phyloP scores from a whole-genome alignment of 169 alveolate species.

The Eimeria mitis region DNA sequence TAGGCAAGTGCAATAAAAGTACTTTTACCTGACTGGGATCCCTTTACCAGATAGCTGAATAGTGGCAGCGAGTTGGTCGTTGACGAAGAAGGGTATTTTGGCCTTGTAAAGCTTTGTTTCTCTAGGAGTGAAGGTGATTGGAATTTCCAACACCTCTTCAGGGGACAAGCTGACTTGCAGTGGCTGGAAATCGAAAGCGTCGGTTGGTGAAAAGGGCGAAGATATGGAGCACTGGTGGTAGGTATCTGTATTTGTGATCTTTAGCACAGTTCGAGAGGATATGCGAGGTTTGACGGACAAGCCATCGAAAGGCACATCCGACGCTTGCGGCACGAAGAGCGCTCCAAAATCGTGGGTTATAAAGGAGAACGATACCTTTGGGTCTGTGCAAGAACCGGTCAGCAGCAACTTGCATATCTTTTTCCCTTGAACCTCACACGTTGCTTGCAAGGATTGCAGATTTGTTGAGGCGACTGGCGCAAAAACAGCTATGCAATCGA shows the following conservation, averaged over 20 bases:
- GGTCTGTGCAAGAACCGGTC: conserved; percentile 92
- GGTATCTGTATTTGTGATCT: conserved; percentile 91
- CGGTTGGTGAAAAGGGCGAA: conserved; percentile 89
- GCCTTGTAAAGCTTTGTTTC: conserved; percentile 91
- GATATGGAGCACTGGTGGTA: conserved; percentile 91
- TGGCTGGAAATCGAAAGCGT: conserved; percentile 86
- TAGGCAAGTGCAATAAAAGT: not conserved
- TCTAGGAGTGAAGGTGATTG: conserved; percentile 95
- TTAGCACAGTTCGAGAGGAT: conserved; percentile 85
- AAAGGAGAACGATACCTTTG: conserved; percentile 94
- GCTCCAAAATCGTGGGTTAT: conserved; percentile 94
- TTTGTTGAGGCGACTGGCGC: conserved; percentile 57
- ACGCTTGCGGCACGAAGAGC: conserved; percentile 89
- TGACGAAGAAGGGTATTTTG: conserved; percentile 92
- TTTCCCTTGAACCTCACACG: conserved; percentile 87
- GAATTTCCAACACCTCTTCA: conserved; percentile 91
- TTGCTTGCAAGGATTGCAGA: conserved; percentile 24
- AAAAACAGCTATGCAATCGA: conserved; percentile 26
- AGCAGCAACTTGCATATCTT: conserved; percentile 90
- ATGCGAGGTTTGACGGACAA: conserved; percentile 29
- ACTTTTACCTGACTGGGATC: conserved; percentile 13
- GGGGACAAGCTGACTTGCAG: conserved; percentile 85
- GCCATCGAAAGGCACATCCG: conserved; percentile 23
- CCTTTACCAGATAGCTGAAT: conserved; percentile 58
- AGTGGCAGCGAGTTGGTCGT: conserved; percentile 79